A percentile compares a stretch with the other conserved stretches of the same genome.
Conservation (phyloP, 208 protist species). For the Leishmania lainsoni region DNA sequence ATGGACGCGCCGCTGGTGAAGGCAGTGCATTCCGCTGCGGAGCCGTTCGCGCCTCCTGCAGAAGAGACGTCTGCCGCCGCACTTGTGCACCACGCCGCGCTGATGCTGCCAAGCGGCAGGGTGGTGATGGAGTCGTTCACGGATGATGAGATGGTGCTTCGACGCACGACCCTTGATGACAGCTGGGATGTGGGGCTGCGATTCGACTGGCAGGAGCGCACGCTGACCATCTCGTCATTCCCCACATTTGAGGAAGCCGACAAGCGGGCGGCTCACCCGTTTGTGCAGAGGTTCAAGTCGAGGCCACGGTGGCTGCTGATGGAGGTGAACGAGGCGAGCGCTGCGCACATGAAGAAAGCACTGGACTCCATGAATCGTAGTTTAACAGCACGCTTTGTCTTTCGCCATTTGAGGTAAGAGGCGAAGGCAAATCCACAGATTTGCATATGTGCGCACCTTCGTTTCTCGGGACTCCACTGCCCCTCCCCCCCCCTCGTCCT, state of each 20-base stretch:
- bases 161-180: slow-evolving; percentile 52
- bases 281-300: slow-evolving; percentile 54
- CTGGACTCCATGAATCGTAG: slow-evolving; percentile 67
- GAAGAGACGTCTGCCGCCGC: slow-evolving; percentile 10
- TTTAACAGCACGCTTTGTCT: slow-evolving; percentile 62
- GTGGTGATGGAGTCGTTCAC: slow-evolving; percentile 70
- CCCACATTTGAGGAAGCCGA: slow-evolving; percentile 39
- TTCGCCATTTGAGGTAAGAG: slow-evolving; percentile 18
- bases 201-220: slow-evolving; percentile 75
- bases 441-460: neutral
- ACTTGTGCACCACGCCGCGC: slow-evolving; percentile 29
- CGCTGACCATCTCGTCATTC: slow-evolving; percentile 61
- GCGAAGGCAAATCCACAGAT: neutral
- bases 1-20: slow-evolving; percentile 36
- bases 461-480: neutral
- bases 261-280: slow-evolving; percentile 47
- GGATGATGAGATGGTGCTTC: slow-evolving; percentile 62
- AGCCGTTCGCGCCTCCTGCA: slow-evolving; percentile 19
- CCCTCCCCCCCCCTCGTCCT: neutral
- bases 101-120: slow-evolving; percentile 51
- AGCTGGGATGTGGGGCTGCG: slow-evolving; percentile 73
- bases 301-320: slow-evolving; percentile 62
- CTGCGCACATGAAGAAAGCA: slow-evolving; percentile 62
- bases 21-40: slow-evolving; percentile 19
- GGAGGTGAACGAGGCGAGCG: slow-evolving; percentile 73